Conservation (phyloP, 257 asterid genomes). For the Scutellaria galericulata region DNA sequence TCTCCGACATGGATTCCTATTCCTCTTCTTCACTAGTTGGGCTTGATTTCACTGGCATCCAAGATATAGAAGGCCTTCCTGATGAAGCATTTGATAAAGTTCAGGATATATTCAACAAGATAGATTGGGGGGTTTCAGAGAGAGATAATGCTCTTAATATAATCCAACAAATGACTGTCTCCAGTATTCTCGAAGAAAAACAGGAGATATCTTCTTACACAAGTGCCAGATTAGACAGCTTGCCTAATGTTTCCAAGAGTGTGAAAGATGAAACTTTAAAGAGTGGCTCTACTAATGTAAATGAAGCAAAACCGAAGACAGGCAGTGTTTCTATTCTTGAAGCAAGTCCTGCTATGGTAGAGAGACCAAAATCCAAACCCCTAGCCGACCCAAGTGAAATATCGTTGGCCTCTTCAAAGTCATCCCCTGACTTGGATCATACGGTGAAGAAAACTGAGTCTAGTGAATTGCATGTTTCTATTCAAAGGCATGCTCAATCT, state of each 20-base stretch:
- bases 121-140: constrained; percentile 47
- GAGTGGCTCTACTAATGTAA: constrained; percentile 28
- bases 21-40: constrained; percentile 44
- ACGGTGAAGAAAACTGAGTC: constrained; percentile 35
- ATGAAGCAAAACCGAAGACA: constrained; percentile 27
- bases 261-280: constrained; percentile 13
- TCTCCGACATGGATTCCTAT: constrained; percentile 61
- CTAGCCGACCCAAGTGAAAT: constrained; percentile 7
- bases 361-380: constrained; percentile 26
- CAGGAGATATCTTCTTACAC: constrained; percentile 36
- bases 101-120: constrained; percentile 46
- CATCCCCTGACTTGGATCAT: constrained; percentile 23
- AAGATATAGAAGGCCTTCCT: constrained; percentile 52
- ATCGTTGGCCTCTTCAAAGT: constrained; percentile 9
- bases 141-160: constrained; percentile 41
- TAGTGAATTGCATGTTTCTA: constrained; percentile 41
- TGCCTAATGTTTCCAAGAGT: constrained; percentile 31
- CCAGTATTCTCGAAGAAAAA: constrained; percentile 42
- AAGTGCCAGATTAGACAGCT: constrained; percentile 31
- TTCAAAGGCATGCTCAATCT: constrained; percentile 48
- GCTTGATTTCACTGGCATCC: constrained; percentile 38
- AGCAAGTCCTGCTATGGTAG: constrained; percentile 29
- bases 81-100: constrained; percentile 53
- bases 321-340: constrained; percentile 27
- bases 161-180: constrained; percentile 40